Conservation (phyloP, 2,329 filamentous ascomycete species). For the Orbilia quercus region DNA sequence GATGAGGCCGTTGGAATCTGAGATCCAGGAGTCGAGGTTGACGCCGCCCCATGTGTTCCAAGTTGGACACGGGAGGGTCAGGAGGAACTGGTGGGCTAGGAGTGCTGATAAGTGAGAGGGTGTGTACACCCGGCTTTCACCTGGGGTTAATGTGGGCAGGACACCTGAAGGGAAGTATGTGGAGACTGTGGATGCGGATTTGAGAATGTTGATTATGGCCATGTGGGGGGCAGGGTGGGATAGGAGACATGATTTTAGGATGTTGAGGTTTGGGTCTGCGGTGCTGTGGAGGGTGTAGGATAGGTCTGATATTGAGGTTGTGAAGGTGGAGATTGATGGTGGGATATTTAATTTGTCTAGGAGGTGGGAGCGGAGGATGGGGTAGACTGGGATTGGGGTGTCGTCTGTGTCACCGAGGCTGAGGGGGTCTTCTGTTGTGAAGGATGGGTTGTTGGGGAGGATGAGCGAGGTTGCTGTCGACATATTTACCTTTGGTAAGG, state of each 20-base stretch:
- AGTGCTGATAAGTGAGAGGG: conserved; percentile 15
- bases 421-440: conserved; percentile 44
- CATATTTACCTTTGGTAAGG: too few species aligned
- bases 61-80: conserved; percentile 26
- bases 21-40: conserved; percentile 48
- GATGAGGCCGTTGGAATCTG: conserved; percentile 28
- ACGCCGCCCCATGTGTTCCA: conserved; percentile 54
- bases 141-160: conserved; percentile 5
- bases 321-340: conserved; percentile 12
- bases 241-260: conserved; percentile 27
- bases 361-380: conserved; percentile 38
- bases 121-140: conserved; percentile 27
- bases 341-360: conserved; percentile 16
- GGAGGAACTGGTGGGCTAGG: conserved; percentile 31
- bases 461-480: conserved; percentile 8
- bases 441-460: conserved; percentile 32
- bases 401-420: conserved; percentile 31
- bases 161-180: conserved; percentile 20
- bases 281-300: conserved; percentile 39
- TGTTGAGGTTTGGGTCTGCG: conserved; percentile 41
- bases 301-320: conserved; percentile 39
- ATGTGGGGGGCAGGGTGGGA: not conserved
- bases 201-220: conserved; percentile 22
- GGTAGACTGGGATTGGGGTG: conserved; percentile 16
- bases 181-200: conserved; percentile 16